phyloP scores from a whole-genome alignment of 2,329 filamentous ascomycete species.

The Calonectria pseudoreteaudii region DNA sequence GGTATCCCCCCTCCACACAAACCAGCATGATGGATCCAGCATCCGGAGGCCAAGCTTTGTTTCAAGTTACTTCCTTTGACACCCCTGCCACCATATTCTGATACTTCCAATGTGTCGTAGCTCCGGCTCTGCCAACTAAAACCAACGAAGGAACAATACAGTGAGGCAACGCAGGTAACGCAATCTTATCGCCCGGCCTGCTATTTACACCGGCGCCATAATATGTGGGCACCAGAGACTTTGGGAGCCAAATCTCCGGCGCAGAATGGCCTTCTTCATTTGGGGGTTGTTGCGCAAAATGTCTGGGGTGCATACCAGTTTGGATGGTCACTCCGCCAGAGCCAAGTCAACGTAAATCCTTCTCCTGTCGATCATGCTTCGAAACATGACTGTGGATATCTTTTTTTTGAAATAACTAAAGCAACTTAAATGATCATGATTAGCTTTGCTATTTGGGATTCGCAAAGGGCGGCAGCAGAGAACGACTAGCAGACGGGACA shows the following conservation, averaged over 20 bases:
- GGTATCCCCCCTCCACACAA: not conserved
- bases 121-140: not conserved
- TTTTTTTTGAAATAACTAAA: not conserved
- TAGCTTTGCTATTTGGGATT: not conserved
- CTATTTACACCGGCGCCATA: not conserved
- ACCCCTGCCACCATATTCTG: conserved; percentile 8
- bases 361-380: conserved; percentile 8
- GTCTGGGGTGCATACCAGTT: not conserved
- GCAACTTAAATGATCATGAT: not conserved
- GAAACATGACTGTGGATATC: not conserved
- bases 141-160: not conserved
- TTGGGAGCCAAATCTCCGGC: not conserved
- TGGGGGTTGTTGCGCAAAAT: not conserved
- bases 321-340: not conserved
- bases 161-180: not conserved
- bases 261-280: not conserved
- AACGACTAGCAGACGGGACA: conserved; percentile 1
- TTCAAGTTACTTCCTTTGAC: conserved; percentile 12
- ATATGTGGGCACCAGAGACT: not conserved
- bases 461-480: conserved; percentile 5
- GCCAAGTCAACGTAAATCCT: not conserved
- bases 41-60: conserved; percentile 2
- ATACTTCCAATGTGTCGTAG: not conserved
- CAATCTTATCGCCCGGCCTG: not conserved
- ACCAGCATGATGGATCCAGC: not conserved